Percentiles rank a stretch among this genome's conserved stretches.
Conservation (phyloP, 345 rosid genomes). For the Eucalyptus cloeziana region DNA sequence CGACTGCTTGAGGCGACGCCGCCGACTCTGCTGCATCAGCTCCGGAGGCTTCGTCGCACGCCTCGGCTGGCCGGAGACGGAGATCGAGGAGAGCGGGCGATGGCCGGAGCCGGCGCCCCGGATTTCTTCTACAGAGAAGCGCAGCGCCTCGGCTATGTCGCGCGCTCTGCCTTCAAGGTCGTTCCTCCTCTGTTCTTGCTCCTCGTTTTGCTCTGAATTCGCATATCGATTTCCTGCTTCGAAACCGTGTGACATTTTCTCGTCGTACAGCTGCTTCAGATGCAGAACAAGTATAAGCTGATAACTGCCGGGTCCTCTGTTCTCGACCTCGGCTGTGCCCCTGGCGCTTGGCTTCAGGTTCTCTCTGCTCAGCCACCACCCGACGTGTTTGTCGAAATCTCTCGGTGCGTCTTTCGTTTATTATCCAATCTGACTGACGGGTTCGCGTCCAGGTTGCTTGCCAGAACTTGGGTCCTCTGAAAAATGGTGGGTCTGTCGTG, state of each 20-base stretch:
- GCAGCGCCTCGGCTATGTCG: constrained; percentile 92
- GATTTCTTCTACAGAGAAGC: constrained; percentile 99
- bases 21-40: neutral
- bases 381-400: neutral
- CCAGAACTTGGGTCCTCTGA: constrained; percentile 75
- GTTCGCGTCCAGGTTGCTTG: constrained; percentile 70
- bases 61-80: neutral
- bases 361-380: neutral
- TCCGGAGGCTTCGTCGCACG: neutral
- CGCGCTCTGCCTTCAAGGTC: constrained; percentile 98
- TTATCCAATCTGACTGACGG: neutral
- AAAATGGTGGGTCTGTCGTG: constrained; percentile 72
- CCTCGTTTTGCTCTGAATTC: neutral
- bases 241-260: neutral
- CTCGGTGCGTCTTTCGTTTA: neutral
- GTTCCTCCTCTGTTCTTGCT: neutral
- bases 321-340: constrained; percentile 97
- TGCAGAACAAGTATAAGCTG: constrained; percentile 72
- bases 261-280: constrained; percentile 67
- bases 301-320: constrained; percentile 77
- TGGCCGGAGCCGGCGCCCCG: constrained; percentile 75
- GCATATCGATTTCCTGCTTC: neutral
- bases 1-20: neutral
- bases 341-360: constrained; percentile 99
- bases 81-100: neutral